A percentile compares a stretch with the other conserved stretches of the same genome.
Evolutionary conservation across 805 yeast species (phyloP).

Genomic region (Sugiyamaella qingdaonensis): DNA sequence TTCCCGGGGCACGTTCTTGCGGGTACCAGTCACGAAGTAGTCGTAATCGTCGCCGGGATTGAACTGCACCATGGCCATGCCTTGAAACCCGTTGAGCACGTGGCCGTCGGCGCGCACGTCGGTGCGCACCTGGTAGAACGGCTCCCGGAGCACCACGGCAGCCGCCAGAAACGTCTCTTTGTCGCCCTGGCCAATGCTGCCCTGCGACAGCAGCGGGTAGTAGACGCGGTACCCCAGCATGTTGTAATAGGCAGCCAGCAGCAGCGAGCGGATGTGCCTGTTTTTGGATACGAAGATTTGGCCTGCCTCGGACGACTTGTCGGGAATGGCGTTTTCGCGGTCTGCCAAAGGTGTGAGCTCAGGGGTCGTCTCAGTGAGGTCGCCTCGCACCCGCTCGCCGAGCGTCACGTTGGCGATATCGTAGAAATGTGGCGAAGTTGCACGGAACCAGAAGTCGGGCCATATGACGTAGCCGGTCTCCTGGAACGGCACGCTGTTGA

Average conservation of each 20-base stretch:
- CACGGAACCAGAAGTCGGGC: conserved; percentile 88
- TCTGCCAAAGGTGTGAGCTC: conserved; percentile 47
- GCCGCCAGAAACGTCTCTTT: conserved; percentile 74
- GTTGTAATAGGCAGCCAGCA: conserved; percentile 61
- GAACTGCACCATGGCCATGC: conserved; percentile 76
- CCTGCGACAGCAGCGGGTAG: conserved; percentile 56
- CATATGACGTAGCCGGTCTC: conserved; percentile 54
- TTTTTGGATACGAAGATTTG: conserved; percentile 56
- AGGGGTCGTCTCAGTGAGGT: conserved; percentile 22
- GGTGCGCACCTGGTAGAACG: conserved; percentile 7
- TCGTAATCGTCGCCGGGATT: conserved; percentile 58
- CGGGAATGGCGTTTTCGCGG: conserved; percentile 62
- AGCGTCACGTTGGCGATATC: conserved; percentile 57
- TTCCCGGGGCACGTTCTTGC: conserved; percentile 6
- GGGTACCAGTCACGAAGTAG: conserved; percentile 6
- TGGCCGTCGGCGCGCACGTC: conserved; percentile 30
- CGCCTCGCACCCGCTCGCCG: conserved; percentile 35
- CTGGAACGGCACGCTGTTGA: conserved; percentile 52
- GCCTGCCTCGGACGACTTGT: conserved; percentile 65
- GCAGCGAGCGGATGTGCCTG: conserved; percentile 51
- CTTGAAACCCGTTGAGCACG: conserved; percentile 39
- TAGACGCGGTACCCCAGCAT: conserved; percentile 56
- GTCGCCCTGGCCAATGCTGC: conserved; percentile 73
- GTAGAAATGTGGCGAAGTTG: conserved; percentile 70
- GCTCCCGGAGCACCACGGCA: conserved; percentile 53